A percentile compares a stretch with the other conserved stretches of the same genome.
Evolutionary conservation across 768 basidiomycete genomes (phyloP).

Genomic region (Psilocybe cubensis): DNA sequence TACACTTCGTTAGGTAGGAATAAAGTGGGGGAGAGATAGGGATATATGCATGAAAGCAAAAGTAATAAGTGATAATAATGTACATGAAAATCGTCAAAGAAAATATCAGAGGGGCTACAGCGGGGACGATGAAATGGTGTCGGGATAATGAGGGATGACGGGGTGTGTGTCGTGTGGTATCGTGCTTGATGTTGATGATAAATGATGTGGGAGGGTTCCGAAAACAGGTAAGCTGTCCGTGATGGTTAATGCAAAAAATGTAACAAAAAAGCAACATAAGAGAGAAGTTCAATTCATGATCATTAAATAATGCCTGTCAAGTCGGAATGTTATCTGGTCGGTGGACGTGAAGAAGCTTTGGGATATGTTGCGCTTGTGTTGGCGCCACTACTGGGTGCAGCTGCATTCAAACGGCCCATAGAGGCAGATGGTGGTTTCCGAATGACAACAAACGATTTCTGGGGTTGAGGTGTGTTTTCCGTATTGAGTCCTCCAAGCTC

Average conservation of each 20-base stretch:
- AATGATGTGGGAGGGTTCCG: not conserved
- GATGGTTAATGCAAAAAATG: slow-evolving; percentile 7
- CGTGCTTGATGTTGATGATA: not conserved
- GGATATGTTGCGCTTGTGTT: slow-evolving; percentile 16
- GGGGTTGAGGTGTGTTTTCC: slow-evolving; percentile 37
- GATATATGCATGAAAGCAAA: not conserved
- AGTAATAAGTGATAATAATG: slow-evolving; percentile 11
- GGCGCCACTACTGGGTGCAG: slow-evolving; percentile 16
- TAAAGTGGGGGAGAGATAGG: not conserved
- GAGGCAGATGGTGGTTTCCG: slow-evolving; percentile 53
- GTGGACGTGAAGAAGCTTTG: slow-evolving; percentile 29
- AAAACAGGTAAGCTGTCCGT: slow-evolving; percentile 5
- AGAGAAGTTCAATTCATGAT: slow-evolving; percentile 7
- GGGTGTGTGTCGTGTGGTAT: not conserved
- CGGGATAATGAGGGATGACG: not conserved
- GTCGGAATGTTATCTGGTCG: slow-evolving; percentile 26
- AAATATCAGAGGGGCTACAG: not conserved
- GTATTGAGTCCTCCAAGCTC: slow-evolving; percentile 36
- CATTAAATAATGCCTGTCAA: not conserved
- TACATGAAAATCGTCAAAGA: slow-evolving; percentile 11
- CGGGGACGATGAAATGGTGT: not conserved
- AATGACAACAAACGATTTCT: slow-evolving; percentile 71
- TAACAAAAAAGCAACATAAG: slow-evolving; percentile 7
- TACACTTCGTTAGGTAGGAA: not conserved
- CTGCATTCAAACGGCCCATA: slow-evolving; percentile 36